phyloP scores from a whole-genome alignment of 1,139 yeast species.

The Saccharomyces hybrid region DNA sequence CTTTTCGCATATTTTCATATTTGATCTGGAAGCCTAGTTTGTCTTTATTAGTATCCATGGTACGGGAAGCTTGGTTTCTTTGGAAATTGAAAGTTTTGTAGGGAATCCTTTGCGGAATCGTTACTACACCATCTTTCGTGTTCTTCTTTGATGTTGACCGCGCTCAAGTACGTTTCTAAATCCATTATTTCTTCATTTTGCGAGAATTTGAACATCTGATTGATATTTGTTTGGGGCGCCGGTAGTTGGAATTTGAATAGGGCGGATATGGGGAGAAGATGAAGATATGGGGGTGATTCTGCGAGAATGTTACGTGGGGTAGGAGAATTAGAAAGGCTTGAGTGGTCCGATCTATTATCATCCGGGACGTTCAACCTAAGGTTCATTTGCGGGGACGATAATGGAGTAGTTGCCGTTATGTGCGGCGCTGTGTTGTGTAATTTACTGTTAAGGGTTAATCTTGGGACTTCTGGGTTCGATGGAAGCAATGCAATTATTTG shows the following conservation, averaged over 20 bases:
- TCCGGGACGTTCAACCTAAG: conserved; percentile 7
- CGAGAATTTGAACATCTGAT: conserved; percentile 35
- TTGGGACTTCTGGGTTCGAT: conserved; percentile 1
- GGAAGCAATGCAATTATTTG: conserved; percentile 18
- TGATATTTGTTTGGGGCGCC: conserved; percentile 13
- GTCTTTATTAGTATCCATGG: conserved; percentile 9
- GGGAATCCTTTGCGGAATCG: conserved; percentile 7
- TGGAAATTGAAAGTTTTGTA: conserved; percentile 21
- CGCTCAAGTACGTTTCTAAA: conserved; percentile 29
- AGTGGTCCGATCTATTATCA: conserved; percentile 8
- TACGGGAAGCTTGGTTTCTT: conserved; percentile 7
- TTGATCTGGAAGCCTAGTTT: conserved; percentile 25
- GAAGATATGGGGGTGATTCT: conserved; percentile 29
- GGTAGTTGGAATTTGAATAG: conserved; percentile 35
- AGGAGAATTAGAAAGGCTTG: conserved; percentile 6
- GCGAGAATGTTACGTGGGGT: conserved; percentile 7
- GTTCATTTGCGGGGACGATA: conserved; percentile 4
- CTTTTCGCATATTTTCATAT: conserved; percentile 15
- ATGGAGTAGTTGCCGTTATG: neutral
- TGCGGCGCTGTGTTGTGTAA: neutral
- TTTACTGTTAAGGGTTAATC: neutral
- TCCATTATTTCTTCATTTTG: conserved; percentile 40
- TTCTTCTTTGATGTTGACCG: conserved; percentile 27
- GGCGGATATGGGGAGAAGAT: conserved; percentile 32
- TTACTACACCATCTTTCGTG: conserved; percentile 21